These are phyloP conservation scores for Sarocladium oryzae DNA, from an alignment of 2,329 filamentous ascomycete genomes.

Conservation along the genomic window DNA sequence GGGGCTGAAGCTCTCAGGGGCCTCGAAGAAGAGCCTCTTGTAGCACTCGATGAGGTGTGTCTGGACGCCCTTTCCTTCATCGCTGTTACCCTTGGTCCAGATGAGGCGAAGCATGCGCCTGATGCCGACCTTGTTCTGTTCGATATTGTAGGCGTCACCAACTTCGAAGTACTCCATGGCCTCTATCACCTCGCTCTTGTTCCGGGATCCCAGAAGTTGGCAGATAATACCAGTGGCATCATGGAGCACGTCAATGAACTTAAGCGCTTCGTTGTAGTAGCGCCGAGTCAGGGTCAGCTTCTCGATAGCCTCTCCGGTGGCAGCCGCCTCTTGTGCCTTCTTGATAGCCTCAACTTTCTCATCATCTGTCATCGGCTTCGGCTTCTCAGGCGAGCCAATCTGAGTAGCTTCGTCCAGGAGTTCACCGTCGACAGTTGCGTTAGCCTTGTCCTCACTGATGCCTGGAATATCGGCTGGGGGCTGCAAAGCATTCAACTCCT, in stretches of 20 bases:
- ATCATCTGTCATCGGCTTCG: conserved; percentile 66
- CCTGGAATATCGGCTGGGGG: conserved; percentile 66
- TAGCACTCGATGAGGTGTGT: conserved; percentile 96
- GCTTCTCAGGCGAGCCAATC: conserved; percentile 62
- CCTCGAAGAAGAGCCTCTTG: conserved; percentile 90
- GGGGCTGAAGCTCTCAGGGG: conserved; percentile 76
- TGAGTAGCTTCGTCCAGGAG: conserved; percentile 87
- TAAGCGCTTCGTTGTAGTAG: conserved; percentile 88
- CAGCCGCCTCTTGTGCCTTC: conserved; percentile 80
- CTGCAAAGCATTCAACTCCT: conserved; percentile 73
- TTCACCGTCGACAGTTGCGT: conserved; percentile 66
- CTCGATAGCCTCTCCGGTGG: conserved; percentile 80
- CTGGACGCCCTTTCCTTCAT: conserved; percentile 97
- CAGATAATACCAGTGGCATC: conserved; percentile 73
- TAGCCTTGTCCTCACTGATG: conserved; percentile 55
- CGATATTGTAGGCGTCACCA: conserved; percentile 91
- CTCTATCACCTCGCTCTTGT: conserved; percentile 98
- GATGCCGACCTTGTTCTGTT: conserved; percentile 88
- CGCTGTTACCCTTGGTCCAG: conserved; percentile 99
- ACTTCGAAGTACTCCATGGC: conserved; percentile 98
- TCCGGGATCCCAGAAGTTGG: conserved; percentile 85
- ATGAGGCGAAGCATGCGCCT: conserved; percentile 93
- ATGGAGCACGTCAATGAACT: conserved; percentile 88
- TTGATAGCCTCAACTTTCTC: conserved; percentile 66
- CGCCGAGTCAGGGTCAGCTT: conserved; percentile 82